These are phyloP conservation scores for Zasmidium citrigriseum DNA, from an alignment of 2,329 filamentous ascomycete genomes.

Conservation along the genomic window DNA sequence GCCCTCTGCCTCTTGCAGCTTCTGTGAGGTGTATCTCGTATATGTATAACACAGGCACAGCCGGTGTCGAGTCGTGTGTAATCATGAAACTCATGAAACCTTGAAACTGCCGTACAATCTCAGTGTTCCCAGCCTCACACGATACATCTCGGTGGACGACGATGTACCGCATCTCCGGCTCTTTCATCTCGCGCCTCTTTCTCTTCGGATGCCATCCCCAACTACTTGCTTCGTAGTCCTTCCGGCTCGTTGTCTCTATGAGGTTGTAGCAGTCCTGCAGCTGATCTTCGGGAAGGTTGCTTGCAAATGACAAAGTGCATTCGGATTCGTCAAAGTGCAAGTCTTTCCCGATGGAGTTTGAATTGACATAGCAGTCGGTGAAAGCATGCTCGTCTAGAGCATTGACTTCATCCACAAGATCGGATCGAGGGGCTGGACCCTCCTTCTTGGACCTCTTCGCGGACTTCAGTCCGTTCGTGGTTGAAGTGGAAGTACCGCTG, in stretches of 20 bases:
- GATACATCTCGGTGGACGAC: constrained; percentile 47
- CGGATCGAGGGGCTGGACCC: neutral
- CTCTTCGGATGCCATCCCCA: constrained; percentile 43
- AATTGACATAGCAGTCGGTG: constrained; percentile 11
- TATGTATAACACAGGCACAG: constrained; percentile 69
- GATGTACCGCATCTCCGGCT: constrained; percentile 68
- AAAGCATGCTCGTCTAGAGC: constrained; percentile 15
- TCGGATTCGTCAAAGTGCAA: neutral
- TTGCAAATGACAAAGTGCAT: constrained; percentile 4
- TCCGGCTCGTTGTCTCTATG: constrained; percentile 63
- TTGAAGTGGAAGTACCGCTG: neutral
- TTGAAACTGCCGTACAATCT: constrained; percentile 2
- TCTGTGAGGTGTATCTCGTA: constrained; percentile 73
- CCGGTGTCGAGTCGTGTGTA: constrained; percentile 63
- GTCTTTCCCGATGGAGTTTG: neutral
- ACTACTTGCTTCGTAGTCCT: constrained; percentile 64
- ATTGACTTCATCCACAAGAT: constrained; percentile 19
- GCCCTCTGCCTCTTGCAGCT: constrained; percentile 60
- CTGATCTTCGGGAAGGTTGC: constrained; percentile 31
- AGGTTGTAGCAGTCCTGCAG: constrained; percentile 53
- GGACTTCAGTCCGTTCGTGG: neutral
- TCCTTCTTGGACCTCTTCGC: constrained; percentile 6
- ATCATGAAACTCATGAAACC: constrained; percentile 67
- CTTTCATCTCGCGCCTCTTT: constrained; percentile 69
- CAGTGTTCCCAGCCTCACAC: constrained; percentile 20